phyloP scores from a whole-genome alignment of 179 eudicot species.

The Spergularia azorica region DNA sequence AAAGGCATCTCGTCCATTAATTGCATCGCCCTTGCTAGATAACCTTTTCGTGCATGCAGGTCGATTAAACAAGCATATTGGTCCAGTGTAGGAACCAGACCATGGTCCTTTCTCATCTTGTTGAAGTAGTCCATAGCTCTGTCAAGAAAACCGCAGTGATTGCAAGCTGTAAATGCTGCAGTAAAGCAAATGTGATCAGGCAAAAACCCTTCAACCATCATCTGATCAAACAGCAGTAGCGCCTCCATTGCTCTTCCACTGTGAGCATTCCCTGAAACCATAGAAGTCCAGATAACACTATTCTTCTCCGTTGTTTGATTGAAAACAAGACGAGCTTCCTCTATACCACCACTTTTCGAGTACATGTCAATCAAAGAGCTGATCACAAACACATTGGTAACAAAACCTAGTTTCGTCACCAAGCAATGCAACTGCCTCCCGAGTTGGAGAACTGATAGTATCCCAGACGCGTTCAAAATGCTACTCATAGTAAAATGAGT shows the following conservation, averaged over 20 bases:
- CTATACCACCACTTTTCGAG: constrained; percentile 35
- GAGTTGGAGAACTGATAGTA: constrained; percentile 24
- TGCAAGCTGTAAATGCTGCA: constrained; percentile 44
- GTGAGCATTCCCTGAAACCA: constrained; percentile 39
- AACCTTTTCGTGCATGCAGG: constrained; percentile 45
- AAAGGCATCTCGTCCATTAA: constrained; percentile 47
- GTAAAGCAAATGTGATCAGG: constrained; percentile 50
- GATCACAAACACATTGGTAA: constrained; percentile 27
- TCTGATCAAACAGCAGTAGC: constrained; percentile 36
- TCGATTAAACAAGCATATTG: constrained; percentile 49
- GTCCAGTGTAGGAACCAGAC: constrained; percentile 43
- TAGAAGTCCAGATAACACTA: constrained; percentile 37
- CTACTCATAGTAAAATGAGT: constrained; percentile 34
- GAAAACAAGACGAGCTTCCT: constrained; percentile 34
- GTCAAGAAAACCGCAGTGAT: constrained; percentile 43
- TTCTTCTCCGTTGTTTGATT: constrained; percentile 26
- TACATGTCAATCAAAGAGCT: constrained; percentile 41
- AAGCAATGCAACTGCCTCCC: constrained; percentile 39
- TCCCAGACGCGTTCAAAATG: constrained; percentile 36
- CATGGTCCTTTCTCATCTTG: constrained; percentile 36
- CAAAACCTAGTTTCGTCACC: constrained; percentile 32
- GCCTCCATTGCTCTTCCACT: constrained; percentile 44
- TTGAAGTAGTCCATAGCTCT: constrained; percentile 39
- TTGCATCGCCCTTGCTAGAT: constrained; percentile 31
- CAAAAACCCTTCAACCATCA: constrained; percentile 26